Conservation (phyloP, 805 yeast species). For the Sungouiozyma ichnusensis region DNA sequence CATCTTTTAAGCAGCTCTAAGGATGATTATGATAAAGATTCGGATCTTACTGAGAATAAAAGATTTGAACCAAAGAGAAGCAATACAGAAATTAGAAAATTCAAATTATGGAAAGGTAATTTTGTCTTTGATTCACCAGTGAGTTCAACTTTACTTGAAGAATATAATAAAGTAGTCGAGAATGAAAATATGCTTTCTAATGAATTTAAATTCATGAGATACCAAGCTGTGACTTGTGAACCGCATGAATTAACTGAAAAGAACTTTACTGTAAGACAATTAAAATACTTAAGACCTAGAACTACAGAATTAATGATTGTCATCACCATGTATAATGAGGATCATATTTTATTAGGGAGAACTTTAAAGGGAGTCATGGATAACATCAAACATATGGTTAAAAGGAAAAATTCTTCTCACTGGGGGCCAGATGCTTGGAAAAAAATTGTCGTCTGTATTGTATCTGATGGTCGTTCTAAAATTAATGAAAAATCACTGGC, state of each 20-base stretch:
- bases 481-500: constrained; percentile 72
- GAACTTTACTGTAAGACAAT: constrained; percentile 75
- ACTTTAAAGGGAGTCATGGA: constrained; percentile 87
- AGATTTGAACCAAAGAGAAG: constrained; percentile 9
- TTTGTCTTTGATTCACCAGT: constrained; percentile 84
- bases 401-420: constrained; percentile 51
- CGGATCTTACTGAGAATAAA: neutral
- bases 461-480: constrained; percentile 85
- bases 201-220: constrained; percentile 79
- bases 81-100: constrained; percentile 23
- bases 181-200: constrained; percentile 28
- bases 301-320: constrained; percentile 79
- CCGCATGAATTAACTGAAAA: constrained; percentile 56
- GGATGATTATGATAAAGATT: neutral
- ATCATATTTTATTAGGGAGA: constrained; percentile 68
- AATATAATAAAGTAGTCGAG: constrained; percentile 36
- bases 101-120: constrained; percentile 48
- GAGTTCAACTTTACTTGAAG: constrained; percentile 51
- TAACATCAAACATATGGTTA: constrained; percentile 64
- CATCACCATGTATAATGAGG: constrained; percentile 84
- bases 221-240: constrained; percentile 89
- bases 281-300: constrained; percentile 66
- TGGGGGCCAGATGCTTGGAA: constrained; percentile 99
- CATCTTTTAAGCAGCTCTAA: constrained; percentile 3
- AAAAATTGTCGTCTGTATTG: constrained; percentile 78